A percentile compares a stretch with the other conserved stretches of the same genome.
Conservation (phyloP, 352 stramenopile species). For the Thraustochytrium striatum region DNA sequence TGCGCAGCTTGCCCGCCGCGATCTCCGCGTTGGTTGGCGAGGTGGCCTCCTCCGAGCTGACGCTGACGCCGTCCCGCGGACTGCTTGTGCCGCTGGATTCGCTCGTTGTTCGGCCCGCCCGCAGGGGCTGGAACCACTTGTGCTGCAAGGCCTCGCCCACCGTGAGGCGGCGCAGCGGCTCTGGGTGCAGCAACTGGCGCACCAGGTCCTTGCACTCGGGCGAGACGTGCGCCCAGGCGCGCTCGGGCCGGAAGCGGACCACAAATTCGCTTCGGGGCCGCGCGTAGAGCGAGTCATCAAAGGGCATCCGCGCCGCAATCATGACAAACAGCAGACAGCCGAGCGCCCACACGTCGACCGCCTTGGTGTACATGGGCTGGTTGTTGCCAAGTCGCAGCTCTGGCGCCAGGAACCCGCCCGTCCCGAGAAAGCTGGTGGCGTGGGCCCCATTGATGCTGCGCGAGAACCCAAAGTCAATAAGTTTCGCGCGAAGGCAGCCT, state of each 20-base stretch:
- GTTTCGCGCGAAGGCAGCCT: not conserved
- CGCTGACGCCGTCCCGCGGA: no score
- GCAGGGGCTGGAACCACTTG: not conserved
- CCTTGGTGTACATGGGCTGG: slow-evolving; percentile 28
- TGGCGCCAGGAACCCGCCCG: slow-evolving; percentile 30
- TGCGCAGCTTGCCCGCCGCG: no score
- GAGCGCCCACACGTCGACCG: slow-evolving; percentile 33
- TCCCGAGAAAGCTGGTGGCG: slow-evolving; percentile 38
- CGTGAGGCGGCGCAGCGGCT: slow-evolving; percentile 13
- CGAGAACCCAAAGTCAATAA: slow-evolving; percentile 44
- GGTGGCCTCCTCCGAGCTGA: no score
- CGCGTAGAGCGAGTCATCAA: slow-evolving; percentile 35
- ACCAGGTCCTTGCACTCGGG: slow-evolving; percentile 33
- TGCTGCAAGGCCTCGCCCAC: not conserved
- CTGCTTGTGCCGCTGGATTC: no score
- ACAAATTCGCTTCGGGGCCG: slow-evolving; percentile 33
- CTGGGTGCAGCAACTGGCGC: slow-evolving; percentile 1
- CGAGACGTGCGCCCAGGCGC: slow-evolving; percentile 9
- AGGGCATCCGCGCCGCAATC: slow-evolving; percentile 32
- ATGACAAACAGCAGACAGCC: slow-evolving; percentile 42
- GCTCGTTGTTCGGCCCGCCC: no score
- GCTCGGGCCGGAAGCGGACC: slow-evolving; percentile 22
- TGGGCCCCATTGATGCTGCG: slow-evolving; percentile 18
- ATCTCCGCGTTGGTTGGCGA: no score
- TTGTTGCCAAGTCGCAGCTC: slow-evolving; percentile 1